A percentile compares a stretch with the other conserved stretches of the same genome.
Evolutionary conservation across 2,329 filamentous ascomycete genomes (phyloP).

Genomic region (Diaporthe sp.): DNA sequence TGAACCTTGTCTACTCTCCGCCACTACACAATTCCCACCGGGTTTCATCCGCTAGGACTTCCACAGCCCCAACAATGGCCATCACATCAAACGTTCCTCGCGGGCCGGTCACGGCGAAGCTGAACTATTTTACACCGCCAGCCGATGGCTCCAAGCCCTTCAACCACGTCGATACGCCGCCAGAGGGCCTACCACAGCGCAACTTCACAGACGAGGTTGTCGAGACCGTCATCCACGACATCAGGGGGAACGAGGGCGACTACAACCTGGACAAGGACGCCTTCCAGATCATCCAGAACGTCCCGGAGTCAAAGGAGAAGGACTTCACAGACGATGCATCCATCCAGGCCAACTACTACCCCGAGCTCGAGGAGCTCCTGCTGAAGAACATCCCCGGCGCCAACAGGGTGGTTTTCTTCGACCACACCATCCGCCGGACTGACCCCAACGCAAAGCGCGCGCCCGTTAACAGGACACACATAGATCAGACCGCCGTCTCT

Average conservation of each 20-base stretch:
- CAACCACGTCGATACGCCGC: conserved; percentile 76
- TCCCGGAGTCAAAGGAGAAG: conserved; percentile 68
- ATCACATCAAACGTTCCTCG: conserved; percentile 59
- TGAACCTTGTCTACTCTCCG: not conserved
- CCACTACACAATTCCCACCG: not conserved
- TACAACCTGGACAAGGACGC: conserved; percentile 63
- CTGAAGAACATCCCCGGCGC: conserved; percentile 76
- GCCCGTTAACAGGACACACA: conserved; percentile 82
- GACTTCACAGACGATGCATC: conserved; percentile 78
- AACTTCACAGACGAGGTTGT: conserved; percentile 72
- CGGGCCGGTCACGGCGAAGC: conserved; percentile 72
- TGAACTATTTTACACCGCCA: conserved; percentile 77
- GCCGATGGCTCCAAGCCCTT: conserved; percentile 71
- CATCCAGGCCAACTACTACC: conserved; percentile 83
- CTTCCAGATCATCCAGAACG: conserved; percentile 74
- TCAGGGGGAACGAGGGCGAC: conserved; percentile 41
- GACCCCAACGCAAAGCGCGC: conserved; percentile 69
- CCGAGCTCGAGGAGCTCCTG: conserved; percentile 82
- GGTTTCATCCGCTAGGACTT: not conserved
- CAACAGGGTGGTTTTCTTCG: conserved; percentile 80
- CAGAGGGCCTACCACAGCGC: conserved; percentile 70
- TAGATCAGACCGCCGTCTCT: conserved; percentile 82
- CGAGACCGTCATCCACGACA: conserved; percentile 65
- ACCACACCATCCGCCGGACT: conserved; percentile 87
- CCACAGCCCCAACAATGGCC: conserved; percentile 51